Evolutionary conservation across 1,139 yeast genomes (phyloP).

Genomic region (Pichiaceae sp.): DNA sequence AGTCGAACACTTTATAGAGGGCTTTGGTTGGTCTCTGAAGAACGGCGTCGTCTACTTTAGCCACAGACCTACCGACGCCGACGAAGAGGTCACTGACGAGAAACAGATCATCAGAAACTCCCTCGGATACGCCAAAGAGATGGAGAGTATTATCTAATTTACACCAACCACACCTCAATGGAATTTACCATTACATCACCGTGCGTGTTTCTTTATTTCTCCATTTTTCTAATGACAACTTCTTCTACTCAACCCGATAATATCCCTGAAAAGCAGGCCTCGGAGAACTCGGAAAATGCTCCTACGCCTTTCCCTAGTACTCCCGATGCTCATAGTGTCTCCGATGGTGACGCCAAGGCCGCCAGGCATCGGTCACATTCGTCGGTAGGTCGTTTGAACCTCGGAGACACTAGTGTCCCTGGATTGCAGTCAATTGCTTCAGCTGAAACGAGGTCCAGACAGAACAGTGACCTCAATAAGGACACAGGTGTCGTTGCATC

Average conservation of each 20-base stretch:
- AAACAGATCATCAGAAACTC: conserved; percentile 52
- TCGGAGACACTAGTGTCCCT: conserved; percentile 52
- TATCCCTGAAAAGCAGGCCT: too few species aligned
- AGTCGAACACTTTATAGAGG: conserved; percentile 51
- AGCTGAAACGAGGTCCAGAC: conserved; percentile 28
- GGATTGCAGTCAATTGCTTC: conserved; percentile 40
- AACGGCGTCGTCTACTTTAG: conserved; percentile 57
- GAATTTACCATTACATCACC: too few species aligned
- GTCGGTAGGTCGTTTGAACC: conserved; percentile 47
- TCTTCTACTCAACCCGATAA: too few species aligned
- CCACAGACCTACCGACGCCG: conserved; percentile 20
- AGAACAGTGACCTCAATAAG: conserved; percentile 22
- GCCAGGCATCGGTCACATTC: conserved; percentile 34
- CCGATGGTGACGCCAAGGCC: too few species aligned
- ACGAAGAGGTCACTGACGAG: conserved; percentile 28
- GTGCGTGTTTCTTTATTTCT: too few species aligned
- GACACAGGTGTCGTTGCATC: conserved; percentile 16
- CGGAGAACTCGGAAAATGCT: too few species aligned
- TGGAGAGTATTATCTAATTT: conserved; percentile 68
- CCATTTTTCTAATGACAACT: background rate
- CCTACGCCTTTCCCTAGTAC: too few species aligned
- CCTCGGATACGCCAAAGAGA: conserved; percentile 73
- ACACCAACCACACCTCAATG: too few species aligned
- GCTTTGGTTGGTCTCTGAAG: conserved; percentile 55
- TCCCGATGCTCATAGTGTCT: too few species aligned